Evolutionary conservation across 2,329 filamentous ascomycete species (phyloP).

Genomic region (Claviceps paspali): DNA sequence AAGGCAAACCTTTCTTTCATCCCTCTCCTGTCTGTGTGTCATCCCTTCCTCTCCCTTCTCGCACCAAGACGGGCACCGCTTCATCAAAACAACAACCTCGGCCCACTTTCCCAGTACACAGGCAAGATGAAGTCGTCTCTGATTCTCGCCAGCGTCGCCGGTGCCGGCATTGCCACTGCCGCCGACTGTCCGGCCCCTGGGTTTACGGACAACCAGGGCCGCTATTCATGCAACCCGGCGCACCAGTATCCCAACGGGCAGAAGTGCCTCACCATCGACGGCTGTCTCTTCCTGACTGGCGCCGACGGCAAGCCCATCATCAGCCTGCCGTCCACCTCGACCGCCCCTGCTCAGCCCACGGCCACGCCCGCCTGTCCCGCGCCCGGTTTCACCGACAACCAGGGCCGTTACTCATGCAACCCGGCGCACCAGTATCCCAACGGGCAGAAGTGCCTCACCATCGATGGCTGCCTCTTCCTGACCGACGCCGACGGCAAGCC

Average conservation of each 20-base stretch:
- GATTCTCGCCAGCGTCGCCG: neutral
- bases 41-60: no score
- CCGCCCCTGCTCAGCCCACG: no score
- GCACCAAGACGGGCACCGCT: no score
- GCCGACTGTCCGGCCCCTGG: slow-evolving; percentile 1
- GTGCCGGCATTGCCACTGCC: neutral
- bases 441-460: slow-evolving; percentile 4
- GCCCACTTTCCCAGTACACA: no score
- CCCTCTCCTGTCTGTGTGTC: no score
- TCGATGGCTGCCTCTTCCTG: slow-evolving; percentile 6
- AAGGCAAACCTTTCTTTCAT: no score
- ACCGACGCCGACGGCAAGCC: neutral
- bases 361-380: no score
- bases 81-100: no score
- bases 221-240: slow-evolving; percentile 11
- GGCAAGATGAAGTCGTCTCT: neutral
- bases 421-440: slow-evolving; percentile 7
- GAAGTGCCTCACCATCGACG: slow-evolving; percentile 7
- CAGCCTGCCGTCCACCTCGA: no score
- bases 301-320: slow-evolving; percentile 3
- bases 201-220: slow-evolving; percentile 6
- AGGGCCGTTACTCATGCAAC: slow-evolving; percentile 9
- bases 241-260: slow-evolving; percentile 10
- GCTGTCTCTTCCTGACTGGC: slow-evolving; percentile 7
- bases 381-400: neutral